Evolutionary conservation across 2,329 filamentous ascomycete species (phyloP), one percentile per base, ranked within the genome.

Genomic region (Pseudovirgaria hyperparasitica): DNA sequence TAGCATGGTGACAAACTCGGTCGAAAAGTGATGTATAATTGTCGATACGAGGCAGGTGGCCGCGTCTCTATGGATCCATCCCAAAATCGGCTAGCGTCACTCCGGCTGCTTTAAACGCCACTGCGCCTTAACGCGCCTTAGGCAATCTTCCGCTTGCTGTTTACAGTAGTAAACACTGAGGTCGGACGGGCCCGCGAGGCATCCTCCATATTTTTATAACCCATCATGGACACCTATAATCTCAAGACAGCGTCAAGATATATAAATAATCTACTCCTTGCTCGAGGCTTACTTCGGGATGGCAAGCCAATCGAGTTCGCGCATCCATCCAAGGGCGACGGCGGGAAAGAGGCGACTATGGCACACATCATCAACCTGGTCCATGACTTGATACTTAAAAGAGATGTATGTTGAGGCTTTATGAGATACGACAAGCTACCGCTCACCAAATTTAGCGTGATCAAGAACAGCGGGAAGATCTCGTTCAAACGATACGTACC

Each of bases 361-460:
- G 78, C 80, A 12, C 72, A 75, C 39, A 76, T 96, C 42, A 93
- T 98, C 58, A 81, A 87, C 48, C 68, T 98, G 14, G 74, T 98
- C 25, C 93, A 98, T 54, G 90, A 98, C 49, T 58, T 98, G 41
- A 82, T 98, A 32, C 54, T 94, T 33, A 72, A 86, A 39, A 73
- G 86, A 62, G 90, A 98, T 52, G 84, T 92, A 62, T 42, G n/a
- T n/a, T n/a, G n/a, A n/a, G n/a, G n/a, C n/a, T n/a, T n/a, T n/a
- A n/a, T 20, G 28, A 8, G 12, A 20, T 22, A 9, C 22, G 12
- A 13, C 9, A 12, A 3, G 11, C 19, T 18, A 6, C 30, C 37
- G 23, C 39, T 43, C 16, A 42, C 17, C 12, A 13, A 31, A 17
- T 19, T 24, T 52, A 92, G 80, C 81, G 84, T 50, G 87, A 94